phyloP scores from a whole-genome alignment of 495 filamentous ascomycete genomes.

The Peziza echinospora region DNA sequence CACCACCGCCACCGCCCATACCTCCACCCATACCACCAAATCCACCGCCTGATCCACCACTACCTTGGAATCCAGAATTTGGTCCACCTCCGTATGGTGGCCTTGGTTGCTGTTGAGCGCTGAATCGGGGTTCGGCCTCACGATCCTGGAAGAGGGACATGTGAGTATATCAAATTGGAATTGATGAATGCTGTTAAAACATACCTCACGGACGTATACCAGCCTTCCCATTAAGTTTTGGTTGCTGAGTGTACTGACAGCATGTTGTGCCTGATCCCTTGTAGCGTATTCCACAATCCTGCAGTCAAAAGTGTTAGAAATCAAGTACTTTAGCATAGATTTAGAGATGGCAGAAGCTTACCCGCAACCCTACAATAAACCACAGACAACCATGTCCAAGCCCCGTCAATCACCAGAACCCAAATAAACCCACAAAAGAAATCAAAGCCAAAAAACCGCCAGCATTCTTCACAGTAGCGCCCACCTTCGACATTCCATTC shows the following conservation, averaged over 20 bases:
- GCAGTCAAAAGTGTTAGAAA: slow-evolving; percentile 12
- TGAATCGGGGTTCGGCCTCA: slow-evolving; percentile 88
- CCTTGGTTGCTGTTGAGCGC: slow-evolving; percentile 44
- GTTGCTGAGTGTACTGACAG: slow-evolving; percentile 95
- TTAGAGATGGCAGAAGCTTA: slow-evolving; percentile 29
- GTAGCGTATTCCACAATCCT: slow-evolving; percentile 99
- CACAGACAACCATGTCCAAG: slow-evolving; percentile 69
- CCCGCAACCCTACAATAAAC: slow-evolving; percentile 98
- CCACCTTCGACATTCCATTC: slow-evolving; percentile 99
- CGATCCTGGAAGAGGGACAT: slow-evolving; percentile 51
- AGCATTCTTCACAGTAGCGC: slow-evolving; percentile 78
- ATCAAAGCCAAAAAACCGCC: slow-evolving; percentile 49
- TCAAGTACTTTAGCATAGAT: background rate
- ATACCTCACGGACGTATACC: slow-evolving; percentile 93
- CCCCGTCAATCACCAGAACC: slow-evolving; percentile 99
- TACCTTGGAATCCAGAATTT: slow-evolving; percentile 25
- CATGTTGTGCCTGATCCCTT: slow-evolving; percentile 94
- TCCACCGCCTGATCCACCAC: no score
- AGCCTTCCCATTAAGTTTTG: slow-evolving; percentile 95
- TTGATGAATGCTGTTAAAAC: no score
- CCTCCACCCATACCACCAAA: slow-evolving; percentile 32
- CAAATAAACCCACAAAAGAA: slow-evolving; percentile 51
- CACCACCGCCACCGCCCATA: slow-evolving; percentile 26
- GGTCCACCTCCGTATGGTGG: slow-evolving; percentile 41
- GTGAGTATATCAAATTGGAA: slow-evolving; percentile 1